Base-by-base conservation (phyloP, 1,284 basidiomycete genomes). In the Moesziomyces aphidis region DNA sequence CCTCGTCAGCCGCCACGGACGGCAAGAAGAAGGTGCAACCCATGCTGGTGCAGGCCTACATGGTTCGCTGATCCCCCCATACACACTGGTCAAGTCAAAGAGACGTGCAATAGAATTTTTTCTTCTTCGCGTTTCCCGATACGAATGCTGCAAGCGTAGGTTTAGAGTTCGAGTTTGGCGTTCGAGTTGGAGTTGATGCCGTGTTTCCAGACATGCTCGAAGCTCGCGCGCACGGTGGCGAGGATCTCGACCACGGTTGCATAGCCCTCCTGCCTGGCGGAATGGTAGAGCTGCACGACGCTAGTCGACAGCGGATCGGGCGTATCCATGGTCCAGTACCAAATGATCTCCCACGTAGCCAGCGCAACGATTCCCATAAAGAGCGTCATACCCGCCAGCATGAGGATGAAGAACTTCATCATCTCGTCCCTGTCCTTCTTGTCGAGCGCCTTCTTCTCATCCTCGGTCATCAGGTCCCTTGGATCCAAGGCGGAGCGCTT, bases 31-130 rank as follows among this genome's bases (percentile, higher is more conserved):
- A 58, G 23, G 67, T 64, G 23, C 55, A 66, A 45, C 55, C 62
- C 6, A 59, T 55, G 39, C 48, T 89, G 24, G 90, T 93, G n/a
- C 91, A 92, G 82, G 89, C 92, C 77, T 94, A 89, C 86, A 92
- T 90, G 85, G 90, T 94, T 58, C 88, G 91, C 44, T 70, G 34
- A 50, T 28, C 13, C 42, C 15, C n/a, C 39, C 6, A 3, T 7
- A 21, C 21, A 39, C 13, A 39, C 17, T 5, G 36, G 28, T 8
- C 7, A 31, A 31, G 10, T 9, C 17, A 9, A 42, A 19, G 6
- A 15, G 11, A 42, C 11, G 39, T 42, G 39, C 39, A 42, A 42
- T 42, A 19, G 39, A 42, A 19, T 42, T 54, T 4, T 46, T 28
- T 46, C 31, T 23, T 31, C 10, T 31, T 10, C 10, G 31, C 31